Base-by-base conservation (phyloP, 805 yeast genomes). In the Candida montana region DNA sequence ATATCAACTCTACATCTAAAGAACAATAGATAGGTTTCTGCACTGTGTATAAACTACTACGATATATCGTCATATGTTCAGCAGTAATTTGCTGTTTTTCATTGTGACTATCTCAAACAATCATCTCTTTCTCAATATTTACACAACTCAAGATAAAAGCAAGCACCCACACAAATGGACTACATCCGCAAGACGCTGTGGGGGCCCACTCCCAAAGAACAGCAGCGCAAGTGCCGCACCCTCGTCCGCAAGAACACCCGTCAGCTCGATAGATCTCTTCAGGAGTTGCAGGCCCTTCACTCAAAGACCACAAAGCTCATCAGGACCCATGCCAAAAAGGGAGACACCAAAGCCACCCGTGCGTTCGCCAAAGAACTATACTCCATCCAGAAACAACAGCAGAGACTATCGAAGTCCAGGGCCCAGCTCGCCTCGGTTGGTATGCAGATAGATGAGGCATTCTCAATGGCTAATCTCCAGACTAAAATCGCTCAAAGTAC, bases 201-300 rank as follows among this genome's bases (percentile, higher is more conserved):
- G 83, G 99, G 99, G 0, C 97, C 98, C 0, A 96, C 90, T 58
- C 96, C 97, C 32, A 82, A 83, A 55, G 98, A 87, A 55, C 95
- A 83, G 49, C 78, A 70, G 46, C 62, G 93, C 42, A 83, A 79
- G 51, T 85, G 95, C 52, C 90, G 85, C 55, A 69, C 77, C 30
- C 71, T 88, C 17, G 73, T 91, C 32, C 80, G 98, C 44, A 84
- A 83, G 64, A 93, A 90, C 62, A 80, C 81, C 47, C 71, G 98
- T 35, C 90, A 83, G 55, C 64, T 91, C 29, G 97, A 93, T 49
- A 74, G 89, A 52, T 59, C 67, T 5, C 51, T 69, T 10, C 55
- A 63, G 40, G 88, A 88, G 45, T 68, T 93, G 38, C 68, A 70
- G 41, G 78, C 74, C 24, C 65, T 91, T 37, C 86, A 84, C 59